These are phyloP conservation scores for Eucalyptus decipiens DNA, from an alignment of 345 rosid species.

Conservation along the genomic window DNA sequence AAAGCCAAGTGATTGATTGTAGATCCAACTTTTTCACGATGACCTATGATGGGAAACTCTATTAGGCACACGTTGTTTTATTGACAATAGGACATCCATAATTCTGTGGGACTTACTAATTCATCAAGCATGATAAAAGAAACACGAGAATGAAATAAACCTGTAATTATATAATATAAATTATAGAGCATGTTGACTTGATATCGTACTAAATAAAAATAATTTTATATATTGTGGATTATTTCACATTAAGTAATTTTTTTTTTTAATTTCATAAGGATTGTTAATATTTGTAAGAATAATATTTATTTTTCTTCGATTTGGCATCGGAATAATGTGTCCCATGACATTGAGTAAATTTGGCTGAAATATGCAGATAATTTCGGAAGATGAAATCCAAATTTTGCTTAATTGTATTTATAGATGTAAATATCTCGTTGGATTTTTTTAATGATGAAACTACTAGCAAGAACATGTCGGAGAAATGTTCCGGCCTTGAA, in stretches of 20 bases:
- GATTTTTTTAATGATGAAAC: not conserved
- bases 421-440: not conserved
- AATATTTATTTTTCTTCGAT: too few species aligned
- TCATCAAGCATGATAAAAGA: not conserved
- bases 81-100: accelerated
- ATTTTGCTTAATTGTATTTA: not conserved
- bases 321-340: not conserved
- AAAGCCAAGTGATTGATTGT: accelerated
- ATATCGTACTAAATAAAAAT: not conserved
- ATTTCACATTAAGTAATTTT: not conserved
- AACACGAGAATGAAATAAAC: not conserved
- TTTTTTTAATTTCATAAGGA: too few species aligned
- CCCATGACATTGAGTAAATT: not conserved
- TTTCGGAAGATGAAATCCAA: not conserved
- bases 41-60: not conserved
- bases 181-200: not conserved
- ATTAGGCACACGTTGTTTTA: not conserved
- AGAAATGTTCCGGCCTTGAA: not conserved
- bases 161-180: too few species aligned
- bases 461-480: not conserved
- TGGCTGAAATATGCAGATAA: not conserved
- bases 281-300: too few species aligned
- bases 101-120: accelerated
- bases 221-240: too few species aligned
- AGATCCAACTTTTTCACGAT: not conserved